Evolutionary conservation across 768 basidiomycete genomes (phyloP).

Genomic region (Boletellus emodensis): DNA sequence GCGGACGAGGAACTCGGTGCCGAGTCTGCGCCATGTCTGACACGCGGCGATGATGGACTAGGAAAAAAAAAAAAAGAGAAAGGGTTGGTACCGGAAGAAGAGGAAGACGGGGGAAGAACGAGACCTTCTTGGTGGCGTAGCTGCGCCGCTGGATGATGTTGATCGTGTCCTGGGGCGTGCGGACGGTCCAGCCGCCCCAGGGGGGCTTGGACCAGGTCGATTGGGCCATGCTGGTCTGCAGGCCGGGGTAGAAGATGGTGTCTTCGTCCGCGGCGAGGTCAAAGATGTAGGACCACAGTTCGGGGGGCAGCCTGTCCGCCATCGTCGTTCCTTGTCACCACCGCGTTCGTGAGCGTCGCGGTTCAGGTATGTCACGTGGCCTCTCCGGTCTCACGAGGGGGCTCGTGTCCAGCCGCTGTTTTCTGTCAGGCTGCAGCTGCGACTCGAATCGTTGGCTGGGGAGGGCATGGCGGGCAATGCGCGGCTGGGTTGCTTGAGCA

Average conservation of each 20-base stretch:
- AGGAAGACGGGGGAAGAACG: neutral
- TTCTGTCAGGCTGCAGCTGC: no score
- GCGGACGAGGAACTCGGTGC: conserved; percentile 63
- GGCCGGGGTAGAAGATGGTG: conserved; percentile 54
- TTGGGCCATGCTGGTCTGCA: conserved; percentile 60
- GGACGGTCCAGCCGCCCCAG: conserved; percentile 48
- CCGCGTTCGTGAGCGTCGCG: no score
- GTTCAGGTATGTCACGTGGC: no score
- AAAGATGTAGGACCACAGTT: conserved; percentile 70
- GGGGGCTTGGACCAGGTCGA: conserved; percentile 61
- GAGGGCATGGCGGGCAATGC: no score
- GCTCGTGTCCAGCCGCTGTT: no score
- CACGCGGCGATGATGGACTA: conserved; percentile 71
- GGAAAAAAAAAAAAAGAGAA: neutral
- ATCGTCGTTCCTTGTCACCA: conserved; percentile 1
- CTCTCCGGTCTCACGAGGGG: no score
- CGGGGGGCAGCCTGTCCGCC: conserved; percentile 52
- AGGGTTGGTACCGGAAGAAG: neutral
- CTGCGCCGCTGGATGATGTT: conserved; percentile 56
- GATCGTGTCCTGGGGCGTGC: conserved; percentile 56
- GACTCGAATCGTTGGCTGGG: no score
- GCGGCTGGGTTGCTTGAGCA: neutral
- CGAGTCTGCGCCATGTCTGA: conserved; percentile 56
- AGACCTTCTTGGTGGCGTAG: conserved; percentile 65
- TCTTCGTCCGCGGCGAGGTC: conserved; percentile 69